Conservation (phyloP, 2,329 filamentous ascomycete genomes). For the Trichoderma breve region DNA sequence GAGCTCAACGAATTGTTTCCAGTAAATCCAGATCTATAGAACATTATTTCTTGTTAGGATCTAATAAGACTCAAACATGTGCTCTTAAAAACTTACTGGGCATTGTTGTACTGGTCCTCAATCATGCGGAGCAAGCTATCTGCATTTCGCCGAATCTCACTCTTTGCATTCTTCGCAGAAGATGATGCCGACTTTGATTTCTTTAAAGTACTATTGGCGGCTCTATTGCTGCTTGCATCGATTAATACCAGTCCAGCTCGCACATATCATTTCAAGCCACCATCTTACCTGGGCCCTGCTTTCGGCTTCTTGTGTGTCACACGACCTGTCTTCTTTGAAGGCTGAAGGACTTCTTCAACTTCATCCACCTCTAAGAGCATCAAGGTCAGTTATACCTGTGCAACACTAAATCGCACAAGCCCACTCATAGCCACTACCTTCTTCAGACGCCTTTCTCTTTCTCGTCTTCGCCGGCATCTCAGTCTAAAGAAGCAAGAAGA, state of each 20-base stretch:
- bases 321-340: background rate
- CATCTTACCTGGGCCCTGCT: background rate
- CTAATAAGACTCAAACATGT: background rate
- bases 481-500: no score
- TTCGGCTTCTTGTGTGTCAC: background rate
- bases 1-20: background rate
- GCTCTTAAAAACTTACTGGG: background rate
- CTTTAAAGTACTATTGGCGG: background rate
- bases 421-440: slow-evolving; percentile 21
- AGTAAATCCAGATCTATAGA: background rate
- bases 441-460: slow-evolving; percentile 28
- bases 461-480: slow-evolving; percentile 30
- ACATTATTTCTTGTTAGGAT: background rate
- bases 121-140: slow-evolving; percentile 26
- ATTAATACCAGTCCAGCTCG: background rate
- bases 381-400: background rate
- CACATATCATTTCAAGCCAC: background rate
- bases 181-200: slow-evolving; percentile 15
- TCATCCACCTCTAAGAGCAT: slow-evolving; percentile 3
- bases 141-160: slow-evolving; percentile 26
- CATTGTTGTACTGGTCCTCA: slow-evolving; percentile 10
- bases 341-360: background rate
- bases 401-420: no score
- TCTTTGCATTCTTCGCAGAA: slow-evolving; percentile 23
- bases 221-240: background rate